Evolutionary conservation across 805 yeast genomes (phyloP), one percentile per base, ranked within the genome.

Genomic region (Suhomyces tanzawaensis): DNA sequence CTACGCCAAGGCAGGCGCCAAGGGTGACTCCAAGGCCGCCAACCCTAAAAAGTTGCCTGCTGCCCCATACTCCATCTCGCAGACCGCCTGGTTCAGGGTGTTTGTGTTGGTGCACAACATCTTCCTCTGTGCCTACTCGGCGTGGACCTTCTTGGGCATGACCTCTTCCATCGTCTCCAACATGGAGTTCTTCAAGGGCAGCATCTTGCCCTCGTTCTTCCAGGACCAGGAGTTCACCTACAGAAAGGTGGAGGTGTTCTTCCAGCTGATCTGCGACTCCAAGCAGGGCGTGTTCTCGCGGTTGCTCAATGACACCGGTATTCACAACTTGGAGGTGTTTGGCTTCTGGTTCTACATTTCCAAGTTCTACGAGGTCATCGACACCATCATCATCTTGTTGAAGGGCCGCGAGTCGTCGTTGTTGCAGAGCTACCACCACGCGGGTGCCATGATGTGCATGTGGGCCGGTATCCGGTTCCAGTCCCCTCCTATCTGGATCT

Each of bases 371-470:
- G 89, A 82, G 59, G 81, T 82, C 29, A 48, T 82, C 13, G 89
- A 82, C 58, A 82, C 89, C 4, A 57, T 75, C 24, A 77, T 82
- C 47, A 82, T 82, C 40, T 64, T 82, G 38, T 64, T 81, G 41
- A 82, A 82, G 58, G 89, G 89, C 29, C 71, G 72, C 55, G 82
- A 79, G 12, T 76, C 84, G 11, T 76, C 82, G 4, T 62, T 82
- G 40, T 66, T 82, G 52, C 89, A 82, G 59, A 77, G 84, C 40
- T 82, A 82, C 61, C 89, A 82, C 56, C 89, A 82, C 57, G 76
- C 88, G 4, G 89, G 89, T 18, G 89, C 89, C 34, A 82, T 82
- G 79, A 64, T 82, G 60, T 81, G 85, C 42, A 82, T 82, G 89
- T 82, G 88, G 88, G 76, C 85, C 6, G 89, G 89, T 2, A 75